Evolutionary conservation across 2,329 filamentous ascomycete species (phyloP).

Genomic region (Penicillium sp.): DNA sequence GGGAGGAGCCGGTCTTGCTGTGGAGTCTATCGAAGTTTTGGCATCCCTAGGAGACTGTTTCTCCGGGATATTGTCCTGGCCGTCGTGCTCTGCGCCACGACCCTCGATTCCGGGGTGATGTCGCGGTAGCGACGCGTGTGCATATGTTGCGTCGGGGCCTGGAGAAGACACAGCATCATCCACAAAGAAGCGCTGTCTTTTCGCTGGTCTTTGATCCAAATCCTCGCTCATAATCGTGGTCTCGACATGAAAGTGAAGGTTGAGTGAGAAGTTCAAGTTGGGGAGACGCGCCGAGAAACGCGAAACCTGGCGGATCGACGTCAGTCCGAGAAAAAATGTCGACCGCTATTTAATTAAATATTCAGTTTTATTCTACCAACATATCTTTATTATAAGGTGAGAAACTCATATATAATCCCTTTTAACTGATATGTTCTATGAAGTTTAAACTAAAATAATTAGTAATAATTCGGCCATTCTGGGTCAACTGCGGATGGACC

Average conservation of each 20-base stretch:
- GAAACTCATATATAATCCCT: background rate
- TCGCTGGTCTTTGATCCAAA: constrained; percentile 55
- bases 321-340: constrained; percentile 23
- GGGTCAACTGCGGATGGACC: constrained; percentile 4
- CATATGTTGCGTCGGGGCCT: constrained; percentile 13
- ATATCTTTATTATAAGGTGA: background rate
- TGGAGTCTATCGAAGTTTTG: background rate
- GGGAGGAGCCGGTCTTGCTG: background rate
- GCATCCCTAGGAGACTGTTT: background rate
- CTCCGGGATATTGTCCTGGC: background rate
- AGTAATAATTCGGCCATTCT: background rate
- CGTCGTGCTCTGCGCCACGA: background rate
- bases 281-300: constrained; percentile 36
- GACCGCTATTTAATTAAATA: background rate
- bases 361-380: background rate
- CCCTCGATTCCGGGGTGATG: background rate
- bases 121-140: constrained; percentile 20
- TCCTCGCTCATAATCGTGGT: constrained; percentile 29
- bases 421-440: background rate
- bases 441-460: background rate
- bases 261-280: constrained; percentile 1
- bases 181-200: constrained; percentile 64
- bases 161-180: constrained; percentile 43
- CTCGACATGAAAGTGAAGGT: constrained; percentile 4
- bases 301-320: constrained; percentile 30